A percentile compares a stretch with the other conserved stretches of the same genome.
Evolutionary conservation across 192 early-diverging fungal species (phyloP).

Genomic region (Entophlyctis helioformis): DNA sequence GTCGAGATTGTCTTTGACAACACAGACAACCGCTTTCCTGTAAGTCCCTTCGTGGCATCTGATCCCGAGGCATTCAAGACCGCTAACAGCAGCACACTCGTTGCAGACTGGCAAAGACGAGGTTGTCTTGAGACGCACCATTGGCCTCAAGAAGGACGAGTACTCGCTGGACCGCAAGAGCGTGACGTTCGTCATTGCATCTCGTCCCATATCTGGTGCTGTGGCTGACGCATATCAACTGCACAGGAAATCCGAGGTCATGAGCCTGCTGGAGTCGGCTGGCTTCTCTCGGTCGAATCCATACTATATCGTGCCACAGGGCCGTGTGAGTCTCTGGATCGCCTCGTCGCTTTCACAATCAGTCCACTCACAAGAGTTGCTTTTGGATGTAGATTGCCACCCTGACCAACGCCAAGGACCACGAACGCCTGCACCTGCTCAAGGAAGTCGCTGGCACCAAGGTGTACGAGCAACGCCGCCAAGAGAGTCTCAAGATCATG

Average conservation of each 20-base stretch:
- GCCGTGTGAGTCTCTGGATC: constrained; percentile 21
- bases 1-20: constrained; percentile 98
- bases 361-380: not conserved
- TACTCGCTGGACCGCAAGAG: constrained; percentile 93
- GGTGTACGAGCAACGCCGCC: constrained; percentile 85
- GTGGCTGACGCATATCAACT: too few species aligned
- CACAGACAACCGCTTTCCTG: constrained; percentile 85
- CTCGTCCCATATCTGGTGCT: not conserved
- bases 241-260: constrained; percentile 75
- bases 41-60: constrained; percentile 17
- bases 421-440: constrained; percentile 74
- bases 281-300: constrained; percentile 96
- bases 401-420: constrained; percentile 88
- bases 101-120: constrained; percentile 78
- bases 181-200: constrained; percentile 62
- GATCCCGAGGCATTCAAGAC: too few species aligned
- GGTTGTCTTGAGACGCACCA: constrained; percentile 80
- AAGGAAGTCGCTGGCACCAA: constrained; percentile 98
- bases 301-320: constrained; percentile 98
- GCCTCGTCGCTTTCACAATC: not conserved
- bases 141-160: constrained; percentile 96
- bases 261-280: constrained; percentile 87
- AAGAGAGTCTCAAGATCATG: constrained; percentile 85
- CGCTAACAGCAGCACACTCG: too few species aligned
- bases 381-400: constrained; percentile 59